These are phyloP conservation scores for Sphagnum tenellum DNA, from an alignment of 225 moss, liverwort and hornwort genomes.

Conservation along the genomic window DNA sequence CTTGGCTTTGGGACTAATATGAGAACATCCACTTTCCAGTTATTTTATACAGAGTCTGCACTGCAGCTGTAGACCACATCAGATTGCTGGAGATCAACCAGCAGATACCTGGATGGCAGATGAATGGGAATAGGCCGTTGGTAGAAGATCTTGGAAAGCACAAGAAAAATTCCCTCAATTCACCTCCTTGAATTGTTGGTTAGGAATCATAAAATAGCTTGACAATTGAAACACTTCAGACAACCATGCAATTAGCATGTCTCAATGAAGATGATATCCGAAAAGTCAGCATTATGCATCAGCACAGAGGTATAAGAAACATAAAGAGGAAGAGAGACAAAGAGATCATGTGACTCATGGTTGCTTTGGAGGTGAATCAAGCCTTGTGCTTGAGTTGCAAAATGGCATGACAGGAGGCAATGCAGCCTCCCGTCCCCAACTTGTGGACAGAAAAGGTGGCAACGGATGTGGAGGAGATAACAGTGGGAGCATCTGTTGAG, in stretches of 20 bases:
- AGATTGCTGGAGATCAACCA: too few species aligned
- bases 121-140: too few species aligned
- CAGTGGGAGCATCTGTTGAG: background rate
- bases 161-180: too few species aligned
- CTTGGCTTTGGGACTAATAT: too few species aligned
- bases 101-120: too few species aligned
- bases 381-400: background rate
- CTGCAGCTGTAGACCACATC: too few species aligned
- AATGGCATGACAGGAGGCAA: background rate
- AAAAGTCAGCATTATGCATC: background rate
- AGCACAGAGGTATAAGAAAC: background rate
- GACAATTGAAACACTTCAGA: background rate
- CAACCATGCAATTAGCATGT: background rate
- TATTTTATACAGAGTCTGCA: too few species aligned
- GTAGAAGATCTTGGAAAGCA: too few species aligned
- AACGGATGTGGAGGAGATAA: background rate
- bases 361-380: too few species aligned
- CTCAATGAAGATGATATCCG: background rate
- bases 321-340: background rate
- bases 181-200: too few species aligned
- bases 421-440: background rate
- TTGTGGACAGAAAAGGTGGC: background rate
- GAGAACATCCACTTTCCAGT: too few species aligned
- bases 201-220: too few species aligned
- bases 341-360: background rate